Conservation (phyloP, 1,284 basidiomycete species). For the Ustilago esculenta region DNA sequence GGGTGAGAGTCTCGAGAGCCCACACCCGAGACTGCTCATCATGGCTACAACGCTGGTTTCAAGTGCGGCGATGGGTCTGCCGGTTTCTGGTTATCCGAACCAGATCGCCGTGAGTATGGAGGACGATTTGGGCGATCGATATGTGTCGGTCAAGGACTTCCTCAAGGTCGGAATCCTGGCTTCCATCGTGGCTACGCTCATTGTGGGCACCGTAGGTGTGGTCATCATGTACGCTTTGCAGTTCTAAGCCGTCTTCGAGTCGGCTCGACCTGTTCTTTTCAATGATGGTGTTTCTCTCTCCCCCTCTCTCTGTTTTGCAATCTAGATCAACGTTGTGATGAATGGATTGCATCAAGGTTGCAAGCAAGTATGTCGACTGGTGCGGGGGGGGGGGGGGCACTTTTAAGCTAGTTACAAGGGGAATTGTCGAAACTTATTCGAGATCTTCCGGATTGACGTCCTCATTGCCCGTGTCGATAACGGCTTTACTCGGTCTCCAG, state of each 20-base stretch:
- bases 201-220: slow-evolving; percentile 64
- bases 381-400: no score
- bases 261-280: no score
- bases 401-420: no score
- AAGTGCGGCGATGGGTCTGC: slow-evolving; percentile 96
- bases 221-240: slow-evolving; percentile 56
- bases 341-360: no score
- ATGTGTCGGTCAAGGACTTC: slow-evolving; percentile 75
- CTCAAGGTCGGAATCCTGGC: slow-evolving; percentile 92
- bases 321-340: no score
- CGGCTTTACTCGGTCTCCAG: slow-evolving; percentile 51
- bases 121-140: slow-evolving; percentile 87
- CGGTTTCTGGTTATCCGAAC: slow-evolving; percentile 96
- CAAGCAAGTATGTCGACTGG: no score
- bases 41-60: slow-evolving; percentile 84
- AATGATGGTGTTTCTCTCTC: no score
- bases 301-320: no score
- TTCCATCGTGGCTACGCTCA: slow-evolving; percentile 81
- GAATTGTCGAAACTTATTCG: slow-evolving; percentile 23
- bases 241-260: no score
- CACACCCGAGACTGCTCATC: slow-evolving; percentile 63
- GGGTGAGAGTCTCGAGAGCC: slow-evolving; percentile 74
- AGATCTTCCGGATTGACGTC: slow-evolving; percentile 33
- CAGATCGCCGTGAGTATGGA: slow-evolving; percentile 78
- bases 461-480: slow-evolving; percentile 42